Conservation (phyloP, 208 protist species). For the Acanthamoeba healyi region DNA sequence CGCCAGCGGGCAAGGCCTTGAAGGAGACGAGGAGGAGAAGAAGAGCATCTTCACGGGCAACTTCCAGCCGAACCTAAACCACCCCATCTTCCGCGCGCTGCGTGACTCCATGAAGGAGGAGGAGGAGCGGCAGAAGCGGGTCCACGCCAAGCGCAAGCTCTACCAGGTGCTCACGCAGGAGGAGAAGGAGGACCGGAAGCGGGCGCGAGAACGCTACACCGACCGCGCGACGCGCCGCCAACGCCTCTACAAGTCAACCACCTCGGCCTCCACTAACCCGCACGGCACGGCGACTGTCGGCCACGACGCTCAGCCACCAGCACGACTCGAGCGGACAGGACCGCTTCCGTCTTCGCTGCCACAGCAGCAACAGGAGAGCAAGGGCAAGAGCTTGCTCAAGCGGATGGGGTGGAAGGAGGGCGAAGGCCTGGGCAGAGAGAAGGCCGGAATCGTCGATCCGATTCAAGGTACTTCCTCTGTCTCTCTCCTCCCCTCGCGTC, state of each 20-base stretch:
- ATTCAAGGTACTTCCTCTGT: background rate
- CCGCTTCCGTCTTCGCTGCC: background rate
- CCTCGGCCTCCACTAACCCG: background rate
- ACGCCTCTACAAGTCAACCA: background rate
- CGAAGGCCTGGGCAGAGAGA: constrained; percentile 6
- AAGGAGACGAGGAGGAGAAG: constrained; percentile 4
- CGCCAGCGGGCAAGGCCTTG: too few species aligned
- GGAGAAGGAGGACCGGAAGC: background rate
- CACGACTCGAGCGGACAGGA: background rate
- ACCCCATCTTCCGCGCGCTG: constrained; percentile 48
- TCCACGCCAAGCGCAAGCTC: background rate
- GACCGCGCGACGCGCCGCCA: background rate
- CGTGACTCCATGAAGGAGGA: constrained; percentile 39
- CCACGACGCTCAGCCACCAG: background rate
- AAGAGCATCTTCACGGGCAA: constrained; percentile 26
- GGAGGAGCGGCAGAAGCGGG: background rate
- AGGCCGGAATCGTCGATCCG: background rate
- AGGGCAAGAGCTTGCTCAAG: constrained; percentile 14
- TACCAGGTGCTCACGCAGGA: constrained; percentile 26
- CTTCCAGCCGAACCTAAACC: constrained; percentile 57
- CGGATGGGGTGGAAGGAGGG: constrained; percentile 50
- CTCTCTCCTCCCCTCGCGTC: background rate
- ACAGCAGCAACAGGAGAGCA: background rate
- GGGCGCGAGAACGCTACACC: background rate
- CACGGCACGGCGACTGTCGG: background rate